Evolutionary conservation across 805 yeast genomes (phyloP).

Genomic region (Zygoascus biomembranicola): DNA sequence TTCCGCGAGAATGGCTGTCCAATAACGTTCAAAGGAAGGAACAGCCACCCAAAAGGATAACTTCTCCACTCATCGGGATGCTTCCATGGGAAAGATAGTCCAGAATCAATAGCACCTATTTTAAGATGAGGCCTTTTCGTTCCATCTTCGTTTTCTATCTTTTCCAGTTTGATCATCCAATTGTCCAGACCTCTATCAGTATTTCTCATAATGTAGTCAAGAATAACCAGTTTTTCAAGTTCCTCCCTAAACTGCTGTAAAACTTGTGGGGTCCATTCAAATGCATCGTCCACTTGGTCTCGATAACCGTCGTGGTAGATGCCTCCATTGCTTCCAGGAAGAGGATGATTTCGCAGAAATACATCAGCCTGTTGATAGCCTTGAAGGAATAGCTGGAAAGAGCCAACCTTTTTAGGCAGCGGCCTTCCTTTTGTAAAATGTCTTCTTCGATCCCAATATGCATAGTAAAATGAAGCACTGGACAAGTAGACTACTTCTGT

Average conservation of each 20-base stretch:
- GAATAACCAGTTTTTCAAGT: constrained; percentile 58
- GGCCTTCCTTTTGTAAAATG: constrained; percentile 21
- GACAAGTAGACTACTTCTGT: constrained; percentile 49
- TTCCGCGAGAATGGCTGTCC: constrained; percentile 57
- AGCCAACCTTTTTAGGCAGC: constrained; percentile 48
- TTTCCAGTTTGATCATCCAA: constrained; percentile 64
- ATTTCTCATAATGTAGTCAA: constrained; percentile 66
- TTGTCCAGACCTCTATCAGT: constrained; percentile 70
- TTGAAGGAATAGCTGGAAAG: constrained; percentile 54
- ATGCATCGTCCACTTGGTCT: constrained; percentile 19
- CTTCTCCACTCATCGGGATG: constrained; percentile 79
- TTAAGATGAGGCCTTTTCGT: neutral
- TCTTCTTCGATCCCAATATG: constrained; percentile 37
- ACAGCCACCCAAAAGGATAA: constrained; percentile 73
- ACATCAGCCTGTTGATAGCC: constrained; percentile 55
- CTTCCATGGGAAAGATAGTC: constrained; percentile 71
- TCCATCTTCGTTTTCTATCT: constrained; percentile 23
- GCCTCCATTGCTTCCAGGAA: constrained; percentile 32
- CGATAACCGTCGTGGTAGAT: constrained; percentile 4
- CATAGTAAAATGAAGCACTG: constrained; percentile 45
- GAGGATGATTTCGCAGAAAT: constrained; percentile 47
- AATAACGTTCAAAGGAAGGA: constrained; percentile 51
- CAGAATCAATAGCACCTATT: constrained; percentile 70
- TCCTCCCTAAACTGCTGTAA: constrained; percentile 49
- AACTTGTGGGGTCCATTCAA: constrained; percentile 46